Evolutionary conservation across 179 eudicot genomes (phyloP).

Genomic region (Spergularia azorica): DNA sequence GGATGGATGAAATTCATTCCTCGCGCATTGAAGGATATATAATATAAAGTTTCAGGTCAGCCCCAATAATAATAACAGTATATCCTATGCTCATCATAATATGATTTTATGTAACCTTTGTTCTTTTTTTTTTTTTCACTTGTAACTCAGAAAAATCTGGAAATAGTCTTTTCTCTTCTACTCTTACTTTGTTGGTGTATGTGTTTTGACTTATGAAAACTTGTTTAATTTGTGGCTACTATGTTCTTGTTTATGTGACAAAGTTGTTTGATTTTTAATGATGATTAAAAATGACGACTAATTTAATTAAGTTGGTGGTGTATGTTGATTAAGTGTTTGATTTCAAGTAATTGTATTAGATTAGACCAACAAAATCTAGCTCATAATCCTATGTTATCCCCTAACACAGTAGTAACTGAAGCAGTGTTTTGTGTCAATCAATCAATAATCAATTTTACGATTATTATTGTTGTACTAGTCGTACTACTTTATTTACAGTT

Average conservation of each 20-base stretch:
- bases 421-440: not conserved
- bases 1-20: not conserved
- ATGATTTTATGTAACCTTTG: conserved; percentile 25
- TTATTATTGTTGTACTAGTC: conserved; percentile 13
- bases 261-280: conserved; percentile 10
- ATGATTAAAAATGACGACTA: not conserved
- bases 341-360: not conserved
- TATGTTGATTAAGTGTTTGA: not conserved
- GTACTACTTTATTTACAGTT: conserved; percentile 10
- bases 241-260: not conserved
- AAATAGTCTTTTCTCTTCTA: conserved; percentile 22
- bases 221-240: conserved; percentile 1
- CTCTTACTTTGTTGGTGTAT: not conserved
- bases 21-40: conserved; percentile 9
- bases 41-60: conserved; percentile 29
- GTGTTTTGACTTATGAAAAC: conserved; percentile 10
- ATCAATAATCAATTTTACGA: not conserved
- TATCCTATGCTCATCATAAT: not conserved
- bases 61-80: conserved; percentile 1
- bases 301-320: conserved; percentile 11
- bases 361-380: not conserved
- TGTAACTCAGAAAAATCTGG: conserved; percentile 30
- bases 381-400: conserved; percentile 10
- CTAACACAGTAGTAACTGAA: not conserved
- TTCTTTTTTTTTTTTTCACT: not conserved